Conservation (phyloP, 108 stramenopile species). For the Nannochloropsis gaditana region DNA sequence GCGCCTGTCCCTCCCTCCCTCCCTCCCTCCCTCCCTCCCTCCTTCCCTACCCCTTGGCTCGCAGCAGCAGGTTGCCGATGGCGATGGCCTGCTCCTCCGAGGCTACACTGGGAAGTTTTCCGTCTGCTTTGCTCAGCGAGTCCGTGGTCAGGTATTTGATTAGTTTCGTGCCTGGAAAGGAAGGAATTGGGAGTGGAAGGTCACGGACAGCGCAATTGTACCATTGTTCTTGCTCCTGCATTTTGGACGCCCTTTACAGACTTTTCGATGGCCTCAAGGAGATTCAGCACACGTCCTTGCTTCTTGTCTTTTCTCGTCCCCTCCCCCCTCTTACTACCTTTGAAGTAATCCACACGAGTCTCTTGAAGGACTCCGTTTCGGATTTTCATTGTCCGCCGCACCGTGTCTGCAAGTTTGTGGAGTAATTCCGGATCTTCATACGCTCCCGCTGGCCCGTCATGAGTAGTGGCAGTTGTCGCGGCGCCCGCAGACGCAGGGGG, state of each 20-base stretch:
- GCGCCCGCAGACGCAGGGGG: background rate
- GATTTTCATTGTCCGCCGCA: conserved; percentile 48
- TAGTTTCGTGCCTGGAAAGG: conserved; percentile 5
- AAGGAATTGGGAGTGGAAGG: background rate
- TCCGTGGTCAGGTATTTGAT: background rate
- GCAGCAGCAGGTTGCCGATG: conserved; percentile 9
- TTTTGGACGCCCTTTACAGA: background rate
- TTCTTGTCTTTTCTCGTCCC: background rate
- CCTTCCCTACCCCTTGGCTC: conserved; percentile 19
- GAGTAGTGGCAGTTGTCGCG: background rate
- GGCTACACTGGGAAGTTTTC: background rate
- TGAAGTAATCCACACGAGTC: conserved; percentile 93
- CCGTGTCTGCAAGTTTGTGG: conserved; percentile 40
- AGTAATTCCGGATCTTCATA: conserved; percentile 40
- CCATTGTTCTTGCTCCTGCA: too few relatives aligned
- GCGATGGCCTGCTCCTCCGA: background rate
- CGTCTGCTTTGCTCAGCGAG: background rate
- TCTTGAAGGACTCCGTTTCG: conserved; percentile 85
- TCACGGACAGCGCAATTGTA: background rate
- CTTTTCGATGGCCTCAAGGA: background rate
- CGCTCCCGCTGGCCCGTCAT: background rate
- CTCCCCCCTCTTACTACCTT: conserved; percentile 62
- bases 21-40: conserved; percentile 6
- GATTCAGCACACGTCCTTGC: background rate
- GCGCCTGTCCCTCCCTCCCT: background rate